Base-by-base conservation (phyloP, 2,329 filamentous ascomycete species). In the Diplodia scrobiculata region DNA sequence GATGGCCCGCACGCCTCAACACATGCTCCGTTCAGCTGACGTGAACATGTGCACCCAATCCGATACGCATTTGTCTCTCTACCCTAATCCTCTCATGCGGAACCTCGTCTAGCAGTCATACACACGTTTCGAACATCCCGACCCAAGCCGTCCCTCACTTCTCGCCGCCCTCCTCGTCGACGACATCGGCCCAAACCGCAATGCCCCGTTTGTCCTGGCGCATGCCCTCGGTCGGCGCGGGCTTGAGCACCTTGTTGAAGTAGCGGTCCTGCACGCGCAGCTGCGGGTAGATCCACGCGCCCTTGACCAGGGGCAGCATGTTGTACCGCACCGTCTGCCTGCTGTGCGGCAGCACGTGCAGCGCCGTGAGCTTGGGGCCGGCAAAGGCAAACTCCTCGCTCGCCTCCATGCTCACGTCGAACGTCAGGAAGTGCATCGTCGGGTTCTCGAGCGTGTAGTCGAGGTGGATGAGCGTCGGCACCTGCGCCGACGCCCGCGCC, bases 351-450 rank as follows among this genome's bases (percentile, higher is more conserved):
- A 97, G 84, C 50, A 98, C 80, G 73, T 95, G 91, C 63, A 97
- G 72, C 1, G 89, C 89, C 13, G 87, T 88, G 70, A 90, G 84
- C 79, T 98, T 98, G 1, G 91, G 83, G 0, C 95, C 95, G 7
- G 91, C 92, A 77, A 99, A 98, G 0, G 92, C 94, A 78, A 98
- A 98, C 63, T 92, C 86, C 69, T 96, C 92, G 74, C 87, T 94
- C 2, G 92, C 90, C 71, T 99, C 94, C 92, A 99, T 96, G 29
- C 84, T 87, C 58, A 98, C 78, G 34, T 91, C 92, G 78, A 99
- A 99, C 0, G 93, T 97, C 59, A 99, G 85, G 78, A 97, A 96
- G 76, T 99, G 95, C 75, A 88, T 90, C 0, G 94, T 97, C 0
- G 93, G 91, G 75, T 99, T 99, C 79, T 99, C 95, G 66, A 99